A percentile compares a stretch with the other conserved stretches of the same genome.
phyloP scores from a whole-genome alignment of 805 yeast genomes.

The Nakazawaea molendinolei region DNA sequence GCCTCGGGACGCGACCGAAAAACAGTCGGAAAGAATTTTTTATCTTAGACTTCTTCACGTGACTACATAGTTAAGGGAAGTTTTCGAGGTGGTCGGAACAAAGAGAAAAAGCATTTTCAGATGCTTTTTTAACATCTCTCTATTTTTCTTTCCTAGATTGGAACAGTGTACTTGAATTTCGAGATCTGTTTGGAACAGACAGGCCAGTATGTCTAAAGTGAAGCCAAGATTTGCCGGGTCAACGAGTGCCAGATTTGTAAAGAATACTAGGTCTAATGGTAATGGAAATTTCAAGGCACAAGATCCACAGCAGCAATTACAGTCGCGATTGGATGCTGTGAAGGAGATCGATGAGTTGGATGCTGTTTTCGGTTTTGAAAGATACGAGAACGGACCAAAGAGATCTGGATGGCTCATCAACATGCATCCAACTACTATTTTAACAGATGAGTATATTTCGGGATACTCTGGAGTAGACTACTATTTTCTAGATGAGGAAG shows the following conservation, averaged over 20 bases:
- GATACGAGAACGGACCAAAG: conserved; percentile 64
- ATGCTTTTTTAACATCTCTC: too few relatives aligned
- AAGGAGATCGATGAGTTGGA: conserved; percentile 65
- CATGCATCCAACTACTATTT: conserved; percentile 81
- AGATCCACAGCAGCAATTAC: conserved; percentile 18
- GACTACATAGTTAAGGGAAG: too few relatives aligned
- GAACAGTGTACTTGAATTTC: too few relatives aligned
- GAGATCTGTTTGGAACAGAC: too few relatives aligned
- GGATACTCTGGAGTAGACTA: conserved; percentile 90
- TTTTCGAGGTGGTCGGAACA: too few relatives aligned
- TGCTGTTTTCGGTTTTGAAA: conserved; percentile 79
- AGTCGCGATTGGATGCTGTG: conserved; percentile 44
- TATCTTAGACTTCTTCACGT: too few relatives aligned
- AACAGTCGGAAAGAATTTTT: background rate
- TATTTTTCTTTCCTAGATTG: background rate
- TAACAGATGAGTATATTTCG: conserved; percentile 47
- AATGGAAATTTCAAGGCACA: conserved; percentile 1
- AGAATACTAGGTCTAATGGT: conserved; percentile 21
- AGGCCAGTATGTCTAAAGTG: conserved; percentile 1
- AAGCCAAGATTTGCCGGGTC: conserved; percentile 35
- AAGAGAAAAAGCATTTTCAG: too few relatives aligned
- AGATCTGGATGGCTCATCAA: conserved; percentile 88
- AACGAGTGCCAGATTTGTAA: conserved; percentile 46
- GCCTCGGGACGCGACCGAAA: conserved; percentile 1
- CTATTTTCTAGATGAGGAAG: conserved; percentile 92